Conservation (phyloP, 805 yeast genomes). For the Zygoascus biomembranicola region DNA sequence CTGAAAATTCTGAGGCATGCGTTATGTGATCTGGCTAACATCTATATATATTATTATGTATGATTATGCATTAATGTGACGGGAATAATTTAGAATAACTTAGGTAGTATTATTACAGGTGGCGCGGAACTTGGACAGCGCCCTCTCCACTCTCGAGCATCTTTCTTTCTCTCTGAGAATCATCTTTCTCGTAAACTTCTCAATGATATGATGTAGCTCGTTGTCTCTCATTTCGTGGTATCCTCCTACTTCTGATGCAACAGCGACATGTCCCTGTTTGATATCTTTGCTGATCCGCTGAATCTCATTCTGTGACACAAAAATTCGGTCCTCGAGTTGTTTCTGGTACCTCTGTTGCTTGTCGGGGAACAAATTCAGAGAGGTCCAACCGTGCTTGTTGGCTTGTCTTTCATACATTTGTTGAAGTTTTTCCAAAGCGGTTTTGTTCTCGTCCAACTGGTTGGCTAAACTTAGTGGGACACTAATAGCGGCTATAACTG, state of each 20-base stretch:
- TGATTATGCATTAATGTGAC: neutral
- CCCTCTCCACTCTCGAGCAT: conserved; percentile 11
- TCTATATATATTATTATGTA: neutral
- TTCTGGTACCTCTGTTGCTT: conserved; percentile 26
- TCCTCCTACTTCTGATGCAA: conserved; percentile 33
- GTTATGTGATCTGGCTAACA: neutral
- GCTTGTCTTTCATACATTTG: conserved; percentile 18
- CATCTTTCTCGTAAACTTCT: conserved; percentile 12
- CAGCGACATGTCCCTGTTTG: conserved; percentile 26
- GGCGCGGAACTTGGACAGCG: neutral
- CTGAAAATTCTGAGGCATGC: conserved; percentile 1
- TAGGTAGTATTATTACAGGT: neutral
- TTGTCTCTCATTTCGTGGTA: conserved; percentile 29
- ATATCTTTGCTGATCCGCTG: conserved; percentile 25
- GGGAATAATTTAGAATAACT: neutral
- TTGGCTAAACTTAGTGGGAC: conserved; percentile 23
- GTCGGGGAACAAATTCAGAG: conserved; percentile 27
- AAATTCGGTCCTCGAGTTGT: conserved; percentile 24
- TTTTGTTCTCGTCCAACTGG: conserved; percentile 20
- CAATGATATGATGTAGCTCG: conserved; percentile 22
- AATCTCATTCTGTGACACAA: conserved; percentile 22
- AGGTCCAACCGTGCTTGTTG: conserved; percentile 22
- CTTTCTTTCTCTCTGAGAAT: conserved; percentile 18
- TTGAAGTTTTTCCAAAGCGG: conserved; percentile 16
- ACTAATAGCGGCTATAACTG: conserved; percentile 21